A percentile compares a stretch with the other conserved stretches of the same genome.
Conservation (phyloP, 2,329 filamentous ascomycete genomes). For the Aspergillus sp. region DNA sequence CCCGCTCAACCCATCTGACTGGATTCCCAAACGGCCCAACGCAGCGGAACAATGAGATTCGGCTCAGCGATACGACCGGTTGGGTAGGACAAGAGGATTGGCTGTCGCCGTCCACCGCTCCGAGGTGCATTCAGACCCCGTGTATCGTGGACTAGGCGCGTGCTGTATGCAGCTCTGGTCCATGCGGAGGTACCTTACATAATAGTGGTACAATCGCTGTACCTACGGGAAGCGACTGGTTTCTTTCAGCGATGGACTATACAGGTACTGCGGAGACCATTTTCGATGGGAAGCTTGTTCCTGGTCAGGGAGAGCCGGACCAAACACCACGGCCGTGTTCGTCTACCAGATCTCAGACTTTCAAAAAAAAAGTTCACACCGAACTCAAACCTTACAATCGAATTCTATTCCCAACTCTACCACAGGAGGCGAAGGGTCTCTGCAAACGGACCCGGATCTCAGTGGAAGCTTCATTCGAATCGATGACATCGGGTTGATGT, state of each 20-base stretch:
- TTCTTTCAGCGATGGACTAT: background rate
- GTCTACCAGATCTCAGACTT: constrained; percentile 4
- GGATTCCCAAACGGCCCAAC: constrained; percentile 1
- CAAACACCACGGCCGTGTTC: constrained; percentile 4
- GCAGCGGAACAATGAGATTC: constrained; percentile 4
- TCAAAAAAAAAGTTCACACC: constrained; percentile 2
- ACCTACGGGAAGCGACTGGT: background rate
- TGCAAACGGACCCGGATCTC: constrained; percentile 11
- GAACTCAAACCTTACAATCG: constrained; percentile 1
- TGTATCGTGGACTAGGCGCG: too few species aligned
- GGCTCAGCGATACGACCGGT: constrained; percentile 1
- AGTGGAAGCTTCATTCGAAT: constrained; percentile 13
- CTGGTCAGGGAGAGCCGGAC: constrained; percentile 7
- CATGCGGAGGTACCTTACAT: constrained; percentile 19
- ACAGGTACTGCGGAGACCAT: background rate
- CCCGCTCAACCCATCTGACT: background rate
- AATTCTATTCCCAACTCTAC: constrained; percentile 2
- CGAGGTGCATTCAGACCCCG: background rate
- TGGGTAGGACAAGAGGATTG: background rate
- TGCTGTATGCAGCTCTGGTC: constrained; percentile 13
- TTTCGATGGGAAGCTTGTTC: constrained; percentile 10
- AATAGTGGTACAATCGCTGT: background rate
- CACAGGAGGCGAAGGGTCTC: background rate
- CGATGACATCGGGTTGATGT: constrained; percentile 12
- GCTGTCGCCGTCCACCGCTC: background rate